Conservation (phyloP, 1,284 basidiomycete genomes). For the Leccinum griseonigrum region DNA sequence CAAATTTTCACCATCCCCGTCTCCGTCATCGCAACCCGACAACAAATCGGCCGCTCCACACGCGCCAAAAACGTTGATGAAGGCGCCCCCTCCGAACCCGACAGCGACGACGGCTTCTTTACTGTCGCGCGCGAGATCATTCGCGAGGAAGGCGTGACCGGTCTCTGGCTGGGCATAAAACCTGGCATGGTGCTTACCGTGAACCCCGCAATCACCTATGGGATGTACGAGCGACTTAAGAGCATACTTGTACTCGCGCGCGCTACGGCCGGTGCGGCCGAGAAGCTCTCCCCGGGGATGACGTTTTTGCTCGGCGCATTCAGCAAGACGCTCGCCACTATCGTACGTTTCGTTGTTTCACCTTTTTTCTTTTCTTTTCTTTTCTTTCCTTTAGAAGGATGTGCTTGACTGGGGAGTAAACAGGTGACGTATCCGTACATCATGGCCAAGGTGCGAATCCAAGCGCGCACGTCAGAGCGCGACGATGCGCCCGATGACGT, state of each 20-base stretch:
- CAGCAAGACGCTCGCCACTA: slow-evolving; percentile 94
- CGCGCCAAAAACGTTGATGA: slow-evolving; percentile 1
- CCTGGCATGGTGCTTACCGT: slow-evolving; percentile 92
- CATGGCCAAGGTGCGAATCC: slow-evolving; percentile 97
- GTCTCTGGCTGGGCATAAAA: slow-evolving; percentile 93
- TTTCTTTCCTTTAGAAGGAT: too few species aligned
- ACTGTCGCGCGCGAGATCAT: slow-evolving; percentile 82
- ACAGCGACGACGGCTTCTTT: slow-evolving; percentile 62
- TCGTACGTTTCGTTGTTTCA: slow-evolving; percentile 41
- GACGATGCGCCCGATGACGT: slow-evolving; percentile 37
- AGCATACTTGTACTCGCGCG: slow-evolving; percentile 57
- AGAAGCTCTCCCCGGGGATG: slow-evolving; percentile 76
- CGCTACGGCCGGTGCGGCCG: slow-evolving; percentile 43
- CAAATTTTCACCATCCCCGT: slow-evolving; percentile 99
- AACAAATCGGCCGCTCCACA: slow-evolving; percentile 72
- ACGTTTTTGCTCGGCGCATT: slow-evolving; percentile 89
- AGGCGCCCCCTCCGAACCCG: slow-evolving; percentile 3
- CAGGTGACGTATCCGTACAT: slow-evolving; percentile 92
- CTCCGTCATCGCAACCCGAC: slow-evolving; percentile 94
- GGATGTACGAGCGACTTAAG: slow-evolving; percentile 92
- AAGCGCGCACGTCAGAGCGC: slow-evolving; percentile 67
- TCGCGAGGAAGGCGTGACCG: slow-evolving; percentile 87
- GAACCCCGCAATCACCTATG: slow-evolving; percentile 99
- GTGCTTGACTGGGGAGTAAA: background rate
- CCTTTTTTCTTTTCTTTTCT: background rate